Conservation (phyloP, 768 basidiomycete species). For the Grammothele lineata region DNA sequence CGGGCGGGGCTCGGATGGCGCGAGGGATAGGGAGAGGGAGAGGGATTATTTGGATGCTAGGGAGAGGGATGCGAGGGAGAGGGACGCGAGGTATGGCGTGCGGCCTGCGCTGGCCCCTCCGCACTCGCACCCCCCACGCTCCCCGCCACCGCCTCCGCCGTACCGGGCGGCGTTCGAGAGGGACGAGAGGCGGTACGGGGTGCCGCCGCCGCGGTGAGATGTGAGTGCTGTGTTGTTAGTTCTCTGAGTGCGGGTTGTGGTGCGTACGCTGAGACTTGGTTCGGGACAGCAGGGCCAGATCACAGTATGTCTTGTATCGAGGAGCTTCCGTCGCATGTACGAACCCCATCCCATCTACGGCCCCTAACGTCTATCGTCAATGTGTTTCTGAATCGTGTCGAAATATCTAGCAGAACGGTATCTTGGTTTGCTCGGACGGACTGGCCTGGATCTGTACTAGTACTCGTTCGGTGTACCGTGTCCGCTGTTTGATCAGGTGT, state of each 20-base stretch:
- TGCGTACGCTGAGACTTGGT: too few species aligned
- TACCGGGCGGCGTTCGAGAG: slow-evolving; percentile 15
- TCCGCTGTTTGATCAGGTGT: too few species aligned
- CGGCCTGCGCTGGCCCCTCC: slow-evolving; percentile 14
- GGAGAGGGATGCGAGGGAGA: slow-evolving; percentile 13
- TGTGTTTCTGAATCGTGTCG: background rate
- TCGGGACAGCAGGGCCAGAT: too few species aligned
- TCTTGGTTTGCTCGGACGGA: slow-evolving; percentile 72
- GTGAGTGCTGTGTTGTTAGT: background rate
- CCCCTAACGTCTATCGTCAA: too few species aligned
- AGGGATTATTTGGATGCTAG: slow-evolving; percentile 15
- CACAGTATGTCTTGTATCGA: too few species aligned
- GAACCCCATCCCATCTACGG: too few species aligned
- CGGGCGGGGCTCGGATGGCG: slow-evolving; percentile 8
- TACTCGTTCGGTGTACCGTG: slow-evolving; percentile 85
- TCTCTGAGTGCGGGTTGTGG: too few species aligned
- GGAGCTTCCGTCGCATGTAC: too few species aligned
- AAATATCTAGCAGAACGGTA: slow-evolving; percentile 83
- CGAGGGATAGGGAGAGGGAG: slow-evolving; percentile 15
- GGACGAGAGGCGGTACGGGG: slow-evolving; percentile 21
- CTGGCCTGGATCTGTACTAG: too few species aligned
- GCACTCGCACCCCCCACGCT: background rate
- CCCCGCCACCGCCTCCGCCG: slow-evolving; percentile 17
- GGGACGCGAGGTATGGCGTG: slow-evolving; percentile 14
- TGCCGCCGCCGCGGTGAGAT: background rate